Evolutionary conservation across 2,329 filamentous ascomycete species (phyloP), one percentile per base, ranked within the genome.

Genomic region (Acrodontium crateriforme): DNA sequence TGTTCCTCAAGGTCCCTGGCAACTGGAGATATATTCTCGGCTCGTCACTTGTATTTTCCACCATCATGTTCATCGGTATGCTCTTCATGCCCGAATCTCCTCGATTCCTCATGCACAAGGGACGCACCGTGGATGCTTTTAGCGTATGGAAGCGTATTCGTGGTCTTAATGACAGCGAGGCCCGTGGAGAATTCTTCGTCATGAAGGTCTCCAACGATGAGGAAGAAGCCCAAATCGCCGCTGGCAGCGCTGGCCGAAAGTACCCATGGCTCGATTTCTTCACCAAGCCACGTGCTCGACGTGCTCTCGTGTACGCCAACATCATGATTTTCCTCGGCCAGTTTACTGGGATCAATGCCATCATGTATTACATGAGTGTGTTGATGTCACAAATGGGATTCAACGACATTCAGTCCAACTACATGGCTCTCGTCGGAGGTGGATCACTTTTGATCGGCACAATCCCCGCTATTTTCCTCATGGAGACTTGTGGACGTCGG

Each of bases 11-110:
- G n/a, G 73, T 82, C 2, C 54, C 58, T 0, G 77, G 76, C 10
- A 75, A 74, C 56, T 82, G 77, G 77, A 65, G 77, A 19, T 80
- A 71, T 48, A 81, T 82, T 35, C 68, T 82, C 1, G 77, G 76
- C 4, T 78, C 72, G 2, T 81, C 76, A 0, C 63, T 81, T 2
- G 48, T 81, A 22, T 81, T 81, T 54, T 78, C 72, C 0, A 73
- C 67, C 17, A 67, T 70, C 41, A 69, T 73, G 60, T 23, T 36
- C 5, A 34, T 40, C 16, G 48, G 76, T 28, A 80, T 81, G 64
- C 56, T 80, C 1, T 80, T 77, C 58, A 68, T 81, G 45, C 76
- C 76, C 1, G 76, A 81, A 47, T 69, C 62, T 3, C 76, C 77
- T 0, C 68, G 77, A 17, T 80, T 63, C 53, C 60, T 80, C 14